phyloP scores from a whole-genome alignment of 1,284 basidiomycete genomes.

The Trametes versicolor region DNA sequence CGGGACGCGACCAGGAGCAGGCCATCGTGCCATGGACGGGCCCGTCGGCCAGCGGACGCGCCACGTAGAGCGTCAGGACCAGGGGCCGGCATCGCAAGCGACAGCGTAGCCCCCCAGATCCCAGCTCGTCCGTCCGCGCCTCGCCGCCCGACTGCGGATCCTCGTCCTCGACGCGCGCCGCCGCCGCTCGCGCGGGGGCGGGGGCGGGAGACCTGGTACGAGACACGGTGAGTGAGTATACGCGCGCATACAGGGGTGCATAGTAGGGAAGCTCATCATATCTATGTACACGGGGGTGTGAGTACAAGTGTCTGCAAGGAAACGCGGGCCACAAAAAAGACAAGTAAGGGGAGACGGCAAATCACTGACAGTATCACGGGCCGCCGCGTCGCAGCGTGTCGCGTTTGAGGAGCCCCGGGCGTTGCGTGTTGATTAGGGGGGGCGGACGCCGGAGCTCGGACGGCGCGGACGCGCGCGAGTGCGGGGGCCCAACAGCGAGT shows the following conservation, averaged over 20 bases:
- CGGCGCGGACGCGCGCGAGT: neutral
- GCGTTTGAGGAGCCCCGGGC: neutral
- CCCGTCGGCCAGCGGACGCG: neutral
- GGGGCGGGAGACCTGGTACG: slow-evolving; percentile 1
- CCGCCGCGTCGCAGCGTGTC: neutral
- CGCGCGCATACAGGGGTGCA: slow-evolving; percentile 7
- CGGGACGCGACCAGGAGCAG: neutral
- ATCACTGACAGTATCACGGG: slow-evolving; percentile 4
- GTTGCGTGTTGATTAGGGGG: neutral
- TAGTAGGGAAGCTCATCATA: slow-evolving; percentile 2
- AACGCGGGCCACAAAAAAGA: neutral
- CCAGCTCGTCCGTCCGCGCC: neutral
- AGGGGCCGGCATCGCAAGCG: neutral
- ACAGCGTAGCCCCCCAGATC: neutral
- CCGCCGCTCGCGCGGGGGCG: neutral
- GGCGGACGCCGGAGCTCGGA: neutral
- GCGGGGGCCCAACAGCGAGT: neutral
- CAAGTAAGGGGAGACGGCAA: neutral
- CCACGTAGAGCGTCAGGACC: neutral
- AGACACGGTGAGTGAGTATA: neutral
- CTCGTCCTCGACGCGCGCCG: slow-evolving; percentile 5
- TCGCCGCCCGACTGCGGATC: neutral
- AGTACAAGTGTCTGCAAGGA: slow-evolving; percentile 8
- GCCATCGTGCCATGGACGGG: neutral
- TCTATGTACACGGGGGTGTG: slow-evolving; percentile 8